Conservation (phyloP, 257 asterid genomes). For the Solanum phureja region DNA sequence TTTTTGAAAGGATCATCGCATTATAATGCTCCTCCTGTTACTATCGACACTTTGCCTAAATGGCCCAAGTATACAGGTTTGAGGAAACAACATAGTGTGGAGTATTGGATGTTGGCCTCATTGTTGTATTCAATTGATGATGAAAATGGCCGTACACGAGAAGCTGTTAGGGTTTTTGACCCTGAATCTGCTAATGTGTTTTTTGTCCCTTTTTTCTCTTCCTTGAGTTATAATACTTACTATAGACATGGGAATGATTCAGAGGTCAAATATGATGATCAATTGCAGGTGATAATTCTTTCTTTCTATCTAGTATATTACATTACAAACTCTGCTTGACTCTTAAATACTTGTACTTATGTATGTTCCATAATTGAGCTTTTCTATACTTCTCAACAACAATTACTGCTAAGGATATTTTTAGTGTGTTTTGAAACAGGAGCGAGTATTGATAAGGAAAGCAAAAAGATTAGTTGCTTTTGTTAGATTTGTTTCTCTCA, state of each 20-base stretch:
- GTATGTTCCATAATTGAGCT: neutral
- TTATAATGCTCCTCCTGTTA: conserved; percentile 17
- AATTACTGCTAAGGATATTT: neutral
- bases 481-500: neutral
- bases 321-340: neutral
- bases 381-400: neutral
- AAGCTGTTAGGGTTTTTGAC: conserved; percentile 71
- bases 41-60: conserved; percentile 20
- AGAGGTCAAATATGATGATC: conserved; percentile 45
- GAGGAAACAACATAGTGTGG: conserved; percentile 41
- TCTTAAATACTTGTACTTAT: neutral
- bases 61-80: conserved; percentile 36
- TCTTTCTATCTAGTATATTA: neutral
- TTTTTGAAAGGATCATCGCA: conserved; percentile 12
- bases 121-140: conserved; percentile 19
- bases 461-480: neutral
- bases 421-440: neutral
- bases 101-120: conserved; percentile 51
- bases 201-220: conserved; percentile 87
- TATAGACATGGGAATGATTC: conserved; percentile 51
- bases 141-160: conserved; percentile 15
- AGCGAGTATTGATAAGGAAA: neutral
- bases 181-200: conserved; percentile 68
- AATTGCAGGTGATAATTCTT: conserved; percentile 54
- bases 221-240: conserved; percentile 58